Evolutionary conservation across 2,329 filamentous ascomycete species (phyloP).

Genomic region (Penicillium italicum): DNA sequence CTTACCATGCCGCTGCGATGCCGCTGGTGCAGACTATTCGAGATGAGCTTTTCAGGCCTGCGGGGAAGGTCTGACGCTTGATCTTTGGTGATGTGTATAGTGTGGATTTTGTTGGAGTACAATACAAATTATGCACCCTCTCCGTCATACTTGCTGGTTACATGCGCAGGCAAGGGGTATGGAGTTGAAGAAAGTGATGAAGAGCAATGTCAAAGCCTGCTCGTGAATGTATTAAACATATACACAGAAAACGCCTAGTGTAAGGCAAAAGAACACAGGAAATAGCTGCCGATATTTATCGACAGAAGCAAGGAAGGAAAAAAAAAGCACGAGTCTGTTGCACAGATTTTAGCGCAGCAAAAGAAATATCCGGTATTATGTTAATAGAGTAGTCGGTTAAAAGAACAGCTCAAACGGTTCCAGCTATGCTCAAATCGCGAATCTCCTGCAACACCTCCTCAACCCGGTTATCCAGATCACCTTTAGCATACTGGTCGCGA

Average conservation of each 20-base stretch:
- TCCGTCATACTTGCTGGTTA: background rate
- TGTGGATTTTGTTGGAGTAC: background rate
- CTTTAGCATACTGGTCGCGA: constrained; percentile 90
- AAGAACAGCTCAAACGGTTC: constrained; percentile 52
- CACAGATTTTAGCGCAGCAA: constrained; percentile 4
- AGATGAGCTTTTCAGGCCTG: constrained; percentile 41
- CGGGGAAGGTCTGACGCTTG: background rate
- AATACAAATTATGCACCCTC: background rate
- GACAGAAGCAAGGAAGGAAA: constrained; percentile 1
- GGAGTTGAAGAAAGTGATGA: background rate
- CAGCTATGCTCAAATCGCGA: constrained; percentile 86
- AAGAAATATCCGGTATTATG: constrained; percentile 15
- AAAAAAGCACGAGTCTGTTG: constrained; percentile 2
- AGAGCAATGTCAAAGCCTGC: constrained; percentile 6
- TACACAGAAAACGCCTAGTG: constrained; percentile 8
- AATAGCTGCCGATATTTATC: background rate
- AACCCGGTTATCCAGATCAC: constrained; percentile 83
- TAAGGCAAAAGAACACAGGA: background rate
- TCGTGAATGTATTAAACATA: constrained; percentile 12
- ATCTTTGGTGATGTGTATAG: background rate
- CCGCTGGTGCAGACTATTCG: constrained; percentile 53
- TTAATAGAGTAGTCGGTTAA: constrained; percentile 2
- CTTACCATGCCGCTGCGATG: constrained; percentile 49
- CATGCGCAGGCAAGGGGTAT: too few species aligned
- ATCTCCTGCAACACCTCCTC: constrained; percentile 98